These are phyloP conservation scores for Polychytrium aggregatum DNA, from an alignment of 192 early-diverging fungal genomes.

Conservation along the genomic window DNA sequence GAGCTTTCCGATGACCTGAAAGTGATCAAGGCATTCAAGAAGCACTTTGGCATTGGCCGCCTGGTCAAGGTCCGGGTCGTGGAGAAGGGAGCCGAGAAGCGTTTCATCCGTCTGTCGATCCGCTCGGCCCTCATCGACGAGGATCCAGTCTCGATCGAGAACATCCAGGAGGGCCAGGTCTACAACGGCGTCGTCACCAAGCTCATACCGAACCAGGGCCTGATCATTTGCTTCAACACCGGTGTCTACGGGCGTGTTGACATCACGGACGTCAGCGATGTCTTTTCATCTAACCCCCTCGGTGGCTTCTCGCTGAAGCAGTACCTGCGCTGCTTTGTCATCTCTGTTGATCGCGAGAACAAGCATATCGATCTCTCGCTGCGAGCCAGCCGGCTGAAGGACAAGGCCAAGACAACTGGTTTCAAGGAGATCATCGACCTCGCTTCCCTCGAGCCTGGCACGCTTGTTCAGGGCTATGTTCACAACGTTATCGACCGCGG, in stretches of 20 bases:
- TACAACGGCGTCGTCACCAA: conserved; percentile 42
- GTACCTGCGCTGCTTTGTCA: conserved; percentile 20
- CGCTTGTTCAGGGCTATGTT: conserved; percentile 35
- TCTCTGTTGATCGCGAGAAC: conserved; percentile 29
- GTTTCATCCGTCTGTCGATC: conserved; percentile 18
- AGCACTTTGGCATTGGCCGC: conserved; percentile 18
- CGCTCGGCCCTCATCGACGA: conserved; percentile 8
- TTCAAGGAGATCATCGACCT: conserved; percentile 7
- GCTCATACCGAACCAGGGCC: conserved; percentile 26
- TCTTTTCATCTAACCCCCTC: conserved; percentile 21
- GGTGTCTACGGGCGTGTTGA: conserved; percentile 46
- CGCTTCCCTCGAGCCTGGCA: conserved; percentile 4
- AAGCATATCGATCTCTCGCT: conserved; percentile 55
- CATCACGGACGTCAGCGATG: conserved; percentile 48
- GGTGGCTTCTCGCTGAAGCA: conserved; percentile 12
- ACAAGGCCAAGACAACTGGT: background rate
- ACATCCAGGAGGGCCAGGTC: conserved; percentile 42
- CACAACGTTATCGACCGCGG: conserved; percentile 25
- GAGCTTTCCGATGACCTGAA: conserved; percentile 16
- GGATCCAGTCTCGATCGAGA: conserved; percentile 21
- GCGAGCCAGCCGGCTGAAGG: conserved; percentile 20
- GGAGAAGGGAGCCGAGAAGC: conserved; percentile 10
- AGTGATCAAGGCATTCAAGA: conserved; percentile 10
- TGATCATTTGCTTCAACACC: conserved; percentile 45
- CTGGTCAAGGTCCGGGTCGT: conserved; percentile 21